Percentiles rank a stretch among this genome's conserved stretches.
Conservation (phyloP, 169 alveolate genomes). For the Cryptosporidium canis region DNA sequence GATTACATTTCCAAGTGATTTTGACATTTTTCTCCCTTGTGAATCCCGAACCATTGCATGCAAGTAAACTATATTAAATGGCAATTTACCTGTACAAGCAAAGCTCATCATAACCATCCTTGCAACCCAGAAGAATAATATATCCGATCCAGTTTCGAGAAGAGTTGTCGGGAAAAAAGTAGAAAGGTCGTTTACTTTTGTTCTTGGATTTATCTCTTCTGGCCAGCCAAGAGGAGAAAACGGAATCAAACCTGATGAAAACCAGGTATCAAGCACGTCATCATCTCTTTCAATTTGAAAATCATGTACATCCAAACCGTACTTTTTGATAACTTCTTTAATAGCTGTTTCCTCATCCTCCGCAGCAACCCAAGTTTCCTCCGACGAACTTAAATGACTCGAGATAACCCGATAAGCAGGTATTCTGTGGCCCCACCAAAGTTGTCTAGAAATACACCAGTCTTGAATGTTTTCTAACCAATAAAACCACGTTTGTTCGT, state of each 20-base stretch:
- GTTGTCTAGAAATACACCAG: constrained; percentile 99
- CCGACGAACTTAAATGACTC: constrained; percentile 15
- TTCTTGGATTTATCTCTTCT: constrained; percentile 74
- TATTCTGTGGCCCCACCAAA: constrained; percentile 99
- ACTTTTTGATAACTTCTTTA: constrained; percentile 87
- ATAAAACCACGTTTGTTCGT: constrained; percentile 95
- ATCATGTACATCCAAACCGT: constrained; percentile 79
- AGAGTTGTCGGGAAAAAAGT: constrained; percentile 96
- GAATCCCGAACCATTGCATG: constrained; percentile 99
- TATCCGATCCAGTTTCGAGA: constrained; percentile 99
- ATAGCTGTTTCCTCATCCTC: constrained; percentile 89
- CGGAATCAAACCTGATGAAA: constrained; percentile 98
- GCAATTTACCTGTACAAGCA: constrained; percentile 93
- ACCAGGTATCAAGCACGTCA: constrained; percentile 99
- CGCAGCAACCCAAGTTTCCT: constrained; percentile 92
- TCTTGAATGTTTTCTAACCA: constrained; percentile 98
- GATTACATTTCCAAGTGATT: constrained; percentile 98
- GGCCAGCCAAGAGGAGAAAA: constrained; percentile 99
- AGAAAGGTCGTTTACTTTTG: constrained; percentile 86
- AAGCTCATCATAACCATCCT: constrained; percentile 98
- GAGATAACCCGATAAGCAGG: constrained; percentile 94
- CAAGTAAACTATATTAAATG: constrained; percentile 95
- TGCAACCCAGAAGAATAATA: constrained; percentile 99
- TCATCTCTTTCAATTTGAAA: constrained; percentile 93
- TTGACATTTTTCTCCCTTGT: constrained; percentile 98